A percentile compares a stretch with the other conserved stretches of the same genome.
These are phyloP conservation scores for Mycocentrospora acerina DNA, from an alignment of 2,329 filamentous ascomycete species.

Conservation along the genomic window DNA sequence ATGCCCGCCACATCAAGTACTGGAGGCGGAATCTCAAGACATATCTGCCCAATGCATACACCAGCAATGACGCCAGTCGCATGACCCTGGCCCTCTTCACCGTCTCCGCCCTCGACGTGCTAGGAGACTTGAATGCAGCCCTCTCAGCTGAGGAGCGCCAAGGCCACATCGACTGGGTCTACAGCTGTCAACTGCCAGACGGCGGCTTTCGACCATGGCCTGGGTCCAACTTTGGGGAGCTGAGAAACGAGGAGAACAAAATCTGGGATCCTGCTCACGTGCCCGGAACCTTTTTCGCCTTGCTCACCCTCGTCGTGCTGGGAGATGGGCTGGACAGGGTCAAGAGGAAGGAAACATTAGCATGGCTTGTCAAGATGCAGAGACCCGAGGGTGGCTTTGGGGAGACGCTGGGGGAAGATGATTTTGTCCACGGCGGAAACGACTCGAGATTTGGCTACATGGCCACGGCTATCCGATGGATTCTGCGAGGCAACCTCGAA, in stretches of 20 bases:
- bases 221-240: conserved; percentile 59
- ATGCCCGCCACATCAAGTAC: conserved; percentile 73
- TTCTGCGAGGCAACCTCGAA: conserved; percentile 64
- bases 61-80: conserved; percentile 84
- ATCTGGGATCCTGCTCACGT: conserved; percentile 77
- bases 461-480: conserved; percentile 78
- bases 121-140: conserved; percentile 62
- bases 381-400: conserved; percentile 87
- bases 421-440: conserved; percentile 69
- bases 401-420: conserved; percentile 67
- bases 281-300: conserved; percentile 85
- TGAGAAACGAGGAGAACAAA: conserved; percentile 54
- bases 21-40: conserved; percentile 87
- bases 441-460: conserved; percentile 90
- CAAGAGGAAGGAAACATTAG: conserved; percentile 65
- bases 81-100: conserved; percentile 90
- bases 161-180: conserved; percentile 72
- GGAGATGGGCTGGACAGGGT: conserved; percentile 64
- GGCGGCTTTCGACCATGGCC: conserved; percentile 91
- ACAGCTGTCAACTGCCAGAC: conserved; percentile 78
- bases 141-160: conserved; percentile 56
- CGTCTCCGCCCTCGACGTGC: conserved; percentile 78
- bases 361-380: conserved; percentile 77
- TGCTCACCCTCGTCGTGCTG: conserved; percentile 70
- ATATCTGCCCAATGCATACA: conserved; percentile 80